Base-by-base conservation (phyloP, 2,329 filamentous ascomycete species). In the Trichophyton schoenleinii region DNA sequence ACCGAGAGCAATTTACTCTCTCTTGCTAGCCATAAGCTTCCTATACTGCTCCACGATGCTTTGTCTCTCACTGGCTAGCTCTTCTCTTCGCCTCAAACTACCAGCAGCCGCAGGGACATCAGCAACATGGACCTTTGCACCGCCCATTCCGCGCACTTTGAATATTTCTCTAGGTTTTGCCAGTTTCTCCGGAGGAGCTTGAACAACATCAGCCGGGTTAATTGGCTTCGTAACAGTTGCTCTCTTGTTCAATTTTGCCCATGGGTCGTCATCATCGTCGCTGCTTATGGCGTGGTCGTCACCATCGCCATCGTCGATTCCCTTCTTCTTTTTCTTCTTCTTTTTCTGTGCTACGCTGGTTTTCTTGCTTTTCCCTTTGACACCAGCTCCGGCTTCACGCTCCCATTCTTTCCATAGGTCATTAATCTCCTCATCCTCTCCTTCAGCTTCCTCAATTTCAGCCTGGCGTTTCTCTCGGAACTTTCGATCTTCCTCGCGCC, bases 401-500 rank as follows among this genome's bases (percentile, higher is more conserved):
- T 82, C 79, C 63, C 85, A 83, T 52, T 87, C 72, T 64, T 87
- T 85, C 66, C 83, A 84, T 46, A 82, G 76, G 67, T 87, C 84
- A 58, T 83, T 74, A 63, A 86, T 83, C 58, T 88, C 86, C 58
- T 79, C 72, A 69, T 82, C 78, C 60, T 82, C 80, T 53, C 87
- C 84, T 60, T 81, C 82, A 67, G 83, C 78, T 58, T 86, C 85
- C 66, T 85, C 85, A 60, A 81, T 78, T 81, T 88, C 91, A 67
- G 92, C 88, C 52, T 87, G 86, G 71, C 91, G 89, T 65, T 89
- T 80, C 69, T 88, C 88, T 67, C 86, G 85, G 79, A 80, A 74
- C 61, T 73, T 71, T 20, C 70, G 75, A 36, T 83, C 80, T 55
- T 80, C 78, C 63, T 79, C 75, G 36, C 81, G 78, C 83, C 84